These are phyloP conservation scores for Dioscorea alata DNA, from an alignment of 106 monocot species.

Conservation along the genomic window DNA sequence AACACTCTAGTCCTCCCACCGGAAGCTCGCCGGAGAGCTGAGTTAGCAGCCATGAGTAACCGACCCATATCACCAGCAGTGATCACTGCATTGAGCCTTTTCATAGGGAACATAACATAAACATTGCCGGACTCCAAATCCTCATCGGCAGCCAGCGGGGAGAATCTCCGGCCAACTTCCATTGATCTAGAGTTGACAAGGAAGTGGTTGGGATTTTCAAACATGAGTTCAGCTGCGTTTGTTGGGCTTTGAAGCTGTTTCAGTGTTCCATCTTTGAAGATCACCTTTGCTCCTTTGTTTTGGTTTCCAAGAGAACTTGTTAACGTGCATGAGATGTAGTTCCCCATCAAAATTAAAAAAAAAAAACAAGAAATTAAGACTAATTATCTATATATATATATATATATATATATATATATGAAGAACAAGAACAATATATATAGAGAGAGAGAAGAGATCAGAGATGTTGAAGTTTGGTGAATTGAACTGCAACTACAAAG, in stretches of 20 bases:
- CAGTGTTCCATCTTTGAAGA: slow-evolving; percentile 38
- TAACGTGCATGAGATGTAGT: slow-evolving; percentile 63
- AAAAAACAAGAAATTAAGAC: too few species aligned
- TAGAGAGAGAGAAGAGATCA: too few species aligned
- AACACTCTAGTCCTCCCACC: slow-evolving; percentile 10
- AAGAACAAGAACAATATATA: too few species aligned
- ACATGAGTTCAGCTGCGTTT: slow-evolving; percentile 77
- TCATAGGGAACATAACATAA: slow-evolving; percentile 63
- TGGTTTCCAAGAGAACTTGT: not conserved
- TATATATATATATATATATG: too few species aligned
- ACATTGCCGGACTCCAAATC: slow-evolving; percentile 48
- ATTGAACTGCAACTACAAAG: too few species aligned
- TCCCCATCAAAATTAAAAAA: slow-evolving; percentile 34
- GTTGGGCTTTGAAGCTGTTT: slow-evolving; percentile 13
- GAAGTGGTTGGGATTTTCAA: slow-evolving; percentile 66
- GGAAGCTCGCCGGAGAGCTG: slow-evolving; percentile 5
- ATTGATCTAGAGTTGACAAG: slow-evolving; percentile 29
- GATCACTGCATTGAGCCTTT: slow-evolving; percentile 30
- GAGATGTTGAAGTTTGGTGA: too few species aligned
- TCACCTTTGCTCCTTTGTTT: slow-evolving; percentile 7
- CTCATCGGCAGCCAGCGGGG: slow-evolving; percentile 58
- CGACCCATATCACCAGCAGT: slow-evolving; percentile 35
- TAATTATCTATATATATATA: too few species aligned
- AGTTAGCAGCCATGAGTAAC: slow-evolving; percentile 22
- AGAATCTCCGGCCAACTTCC: slow-evolving; percentile 31